Evolutionary conservation across 768 basidiomycete genomes (phyloP).

Genomic region (Lactarius evosmus): DNA sequence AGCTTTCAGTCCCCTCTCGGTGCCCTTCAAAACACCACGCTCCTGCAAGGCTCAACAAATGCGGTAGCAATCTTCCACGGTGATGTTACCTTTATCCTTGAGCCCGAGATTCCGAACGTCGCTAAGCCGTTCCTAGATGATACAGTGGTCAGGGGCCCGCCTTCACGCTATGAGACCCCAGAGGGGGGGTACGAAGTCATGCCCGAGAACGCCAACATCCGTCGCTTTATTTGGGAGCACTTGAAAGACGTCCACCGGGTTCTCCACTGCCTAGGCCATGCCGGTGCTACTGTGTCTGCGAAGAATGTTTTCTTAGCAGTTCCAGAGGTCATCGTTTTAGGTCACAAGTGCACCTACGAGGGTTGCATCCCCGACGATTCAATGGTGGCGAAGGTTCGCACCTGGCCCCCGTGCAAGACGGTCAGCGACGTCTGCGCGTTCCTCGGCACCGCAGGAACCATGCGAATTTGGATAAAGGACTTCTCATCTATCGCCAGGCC

Average conservation of each 20-base stretch:
- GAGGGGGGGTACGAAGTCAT: background rate
- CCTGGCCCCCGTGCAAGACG: conserved; percentile 28
- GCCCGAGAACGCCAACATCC: background rate
- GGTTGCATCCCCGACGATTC: conserved; percentile 34
- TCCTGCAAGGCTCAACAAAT: background rate
- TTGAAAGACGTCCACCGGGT: background rate
- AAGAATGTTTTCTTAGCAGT: background rate
- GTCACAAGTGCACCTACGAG: conserved; percentile 38
- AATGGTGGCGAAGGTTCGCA: conserved; percentile 31
- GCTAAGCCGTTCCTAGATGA: too few relatives aligned
- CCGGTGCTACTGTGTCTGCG: background rate
- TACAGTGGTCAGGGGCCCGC: too few relatives aligned
- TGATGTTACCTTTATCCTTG: conserved; percentile 1
- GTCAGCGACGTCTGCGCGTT: conserved; percentile 32
- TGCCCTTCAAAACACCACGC: background rate
- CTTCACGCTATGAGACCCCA: too few relatives aligned
- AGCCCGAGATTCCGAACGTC: background rate
- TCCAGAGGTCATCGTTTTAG: conserved; percentile 36
- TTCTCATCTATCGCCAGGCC: too few relatives aligned
- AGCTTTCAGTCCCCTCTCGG: background rate
- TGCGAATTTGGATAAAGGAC: too few relatives aligned
- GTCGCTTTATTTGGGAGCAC: background rate
- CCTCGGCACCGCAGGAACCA: conserved; percentile 6
- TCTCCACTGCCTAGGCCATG: background rate
- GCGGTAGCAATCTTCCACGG: background rate